A percentile compares a stretch with the other conserved stretches of the same genome.
These are phyloP conservation scores for Cladophialophora bantiana DNA, from an alignment of 2,329 filamentous ascomycete species.

Conservation along the genomic window DNA sequence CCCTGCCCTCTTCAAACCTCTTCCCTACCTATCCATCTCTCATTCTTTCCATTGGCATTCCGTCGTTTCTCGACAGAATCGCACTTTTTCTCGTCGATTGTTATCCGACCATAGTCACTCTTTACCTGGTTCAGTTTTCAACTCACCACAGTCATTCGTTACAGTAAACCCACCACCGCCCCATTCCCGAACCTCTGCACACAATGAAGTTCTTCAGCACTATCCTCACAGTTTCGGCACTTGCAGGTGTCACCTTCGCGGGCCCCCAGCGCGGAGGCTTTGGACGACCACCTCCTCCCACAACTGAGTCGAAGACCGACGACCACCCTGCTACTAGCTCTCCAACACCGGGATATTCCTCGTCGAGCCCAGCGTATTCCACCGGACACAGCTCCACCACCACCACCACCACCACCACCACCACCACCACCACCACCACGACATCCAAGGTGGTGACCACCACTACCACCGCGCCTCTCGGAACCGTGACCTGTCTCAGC, in stretches of 20 bases:
- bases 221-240: conserved; percentile 5
- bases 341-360: too few relatives aligned
- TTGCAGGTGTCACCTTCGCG: conserved; percentile 13
- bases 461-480: neutral
- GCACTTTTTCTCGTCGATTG: neutral
- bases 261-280: neutral
- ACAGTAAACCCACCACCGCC: too few relatives aligned
- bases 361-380: too few relatives aligned
- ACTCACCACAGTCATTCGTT: conserved; percentile 20
- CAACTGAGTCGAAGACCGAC: neutral
- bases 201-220: conserved; percentile 25
- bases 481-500: conserved; percentile 28
- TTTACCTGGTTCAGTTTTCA: neutral
- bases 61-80: conserved; percentile 3
- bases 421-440: neutral
- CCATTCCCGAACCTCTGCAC: neutral
- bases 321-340: neutral
- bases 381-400: neutral
- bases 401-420: neutral
- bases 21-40: neutral
- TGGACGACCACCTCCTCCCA: neutral
- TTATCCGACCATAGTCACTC: conserved; percentile 3
- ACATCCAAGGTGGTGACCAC: neutral
- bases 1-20: neutral
- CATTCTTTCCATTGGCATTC: neutral